Percentiles rank a stretch among this genome's conserved stretches.
Conservation (phyloP, 1,139 yeast genomes). For the Eremothecium cymbalariae region DNA sequence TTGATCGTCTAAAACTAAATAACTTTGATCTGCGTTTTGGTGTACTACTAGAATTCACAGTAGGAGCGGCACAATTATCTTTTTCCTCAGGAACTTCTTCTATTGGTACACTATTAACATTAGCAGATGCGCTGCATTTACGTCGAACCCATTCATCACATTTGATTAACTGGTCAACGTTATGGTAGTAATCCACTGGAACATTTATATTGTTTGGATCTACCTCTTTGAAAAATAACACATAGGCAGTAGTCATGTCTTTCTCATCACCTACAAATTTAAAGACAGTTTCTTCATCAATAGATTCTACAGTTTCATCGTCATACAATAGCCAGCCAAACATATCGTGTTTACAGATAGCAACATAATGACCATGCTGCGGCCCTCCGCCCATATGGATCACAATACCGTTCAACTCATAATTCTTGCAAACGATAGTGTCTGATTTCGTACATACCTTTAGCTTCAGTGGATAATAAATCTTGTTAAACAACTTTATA, state of each 20-base stretch:
- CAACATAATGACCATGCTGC: conserved; percentile 92
- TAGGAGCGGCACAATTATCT: conserved; percentile 1
- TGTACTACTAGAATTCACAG: conserved; percentile 2
- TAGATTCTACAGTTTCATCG: conserved; percentile 88
- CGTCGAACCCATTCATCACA: conserved; percentile 21
- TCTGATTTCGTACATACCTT: conserved; percentile 69
- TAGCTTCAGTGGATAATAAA: conserved; percentile 68
- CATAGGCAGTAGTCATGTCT: conserved; percentile 87
- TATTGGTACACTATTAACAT: conserved; percentile 5
- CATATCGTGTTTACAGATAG: conserved; percentile 69
- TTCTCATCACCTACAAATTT: conserved; percentile 85
- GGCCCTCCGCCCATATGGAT: conserved; percentile 98
- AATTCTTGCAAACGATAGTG: conserved; percentile 40
- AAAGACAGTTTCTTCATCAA: conserved; percentile 74
- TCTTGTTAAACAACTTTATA: conserved; percentile 79
- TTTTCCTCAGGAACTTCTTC: conserved; percentile 16
- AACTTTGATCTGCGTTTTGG: conserved; percentile 15
- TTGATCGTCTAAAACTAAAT: conserved; percentile 17
- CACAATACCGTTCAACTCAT: conserved; percentile 77
- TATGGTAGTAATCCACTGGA: conserved; percentile 15
- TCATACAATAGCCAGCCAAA: conserved; percentile 90
- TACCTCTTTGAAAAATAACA: conserved; percentile 59
- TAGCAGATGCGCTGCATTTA: conserved; percentile 1
- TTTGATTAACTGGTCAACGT: conserved; percentile 21
- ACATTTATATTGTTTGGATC: background rate